Conservation (phyloP, 1,284 basidiomycete species). For the Volvariella surrecta region DNA sequence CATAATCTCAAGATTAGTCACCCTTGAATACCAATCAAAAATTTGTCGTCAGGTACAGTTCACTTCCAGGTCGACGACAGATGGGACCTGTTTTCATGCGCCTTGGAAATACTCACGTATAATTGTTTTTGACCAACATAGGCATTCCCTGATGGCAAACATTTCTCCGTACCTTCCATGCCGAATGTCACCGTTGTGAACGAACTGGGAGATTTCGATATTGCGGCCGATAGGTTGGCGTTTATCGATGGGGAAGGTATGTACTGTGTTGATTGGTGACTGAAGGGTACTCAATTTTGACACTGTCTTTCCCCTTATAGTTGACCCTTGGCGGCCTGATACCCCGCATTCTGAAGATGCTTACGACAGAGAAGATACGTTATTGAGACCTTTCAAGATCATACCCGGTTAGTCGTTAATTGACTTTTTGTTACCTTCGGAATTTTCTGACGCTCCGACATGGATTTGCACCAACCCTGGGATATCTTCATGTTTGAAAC, state of each 20-base stretch:
- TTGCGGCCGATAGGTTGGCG: slow-evolving; percentile 72
- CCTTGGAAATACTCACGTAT: not conserved
- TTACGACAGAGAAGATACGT: slow-evolving; percentile 58
- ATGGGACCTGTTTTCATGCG: not conserved
- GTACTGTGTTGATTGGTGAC: slow-evolving; percentile 14
- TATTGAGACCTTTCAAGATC: slow-evolving; percentile 75
- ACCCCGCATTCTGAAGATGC: slow-evolving; percentile 83
- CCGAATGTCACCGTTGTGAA: slow-evolving; percentile 83
- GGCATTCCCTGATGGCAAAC: slow-evolving; percentile 76
- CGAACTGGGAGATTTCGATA: slow-evolving; percentile 65
- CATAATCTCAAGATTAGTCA: slow-evolving; percentile 69
- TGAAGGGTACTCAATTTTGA: slow-evolving; percentile 3
- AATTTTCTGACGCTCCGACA: slow-evolving; percentile 2
- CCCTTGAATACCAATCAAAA: slow-evolving; percentile 71
- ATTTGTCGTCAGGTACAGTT: slow-evolving; percentile 62
- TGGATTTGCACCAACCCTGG: not conserved
- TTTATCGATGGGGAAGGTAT: slow-evolving; percentile 80
- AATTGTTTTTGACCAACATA: too few relatives aligned
- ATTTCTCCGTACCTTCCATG: slow-evolving; percentile 60
- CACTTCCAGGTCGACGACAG: not conserved
- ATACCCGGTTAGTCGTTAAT: slow-evolving; percentile 60
- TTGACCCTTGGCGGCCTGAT: slow-evolving; percentile 86
- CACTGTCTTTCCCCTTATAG: slow-evolving; percentile 26
- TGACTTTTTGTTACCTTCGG: not conserved
- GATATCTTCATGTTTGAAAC: slow-evolving; percentile 2